These are phyloP conservation scores for Paecilomyces fulvus DNA, from an alignment of 2,329 filamentous ascomycete genomes.

Conservation along the genomic window DNA sequence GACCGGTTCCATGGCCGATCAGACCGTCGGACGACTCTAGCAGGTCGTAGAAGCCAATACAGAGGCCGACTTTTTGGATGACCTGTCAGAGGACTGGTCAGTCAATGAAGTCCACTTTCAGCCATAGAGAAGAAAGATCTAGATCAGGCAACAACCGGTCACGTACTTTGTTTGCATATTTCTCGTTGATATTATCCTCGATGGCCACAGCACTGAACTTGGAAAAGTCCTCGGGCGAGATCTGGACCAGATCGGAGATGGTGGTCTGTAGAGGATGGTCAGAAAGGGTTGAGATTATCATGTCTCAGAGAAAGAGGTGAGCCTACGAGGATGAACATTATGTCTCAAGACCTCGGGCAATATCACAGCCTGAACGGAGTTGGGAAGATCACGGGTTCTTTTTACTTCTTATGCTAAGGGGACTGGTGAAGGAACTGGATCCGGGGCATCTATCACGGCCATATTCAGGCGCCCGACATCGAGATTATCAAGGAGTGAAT, in stretches of 20 bases:
- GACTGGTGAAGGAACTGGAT: neutral
- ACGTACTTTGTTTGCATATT: slow-evolving; percentile 82
- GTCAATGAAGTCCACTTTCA: neutral
- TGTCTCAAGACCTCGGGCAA: neutral
- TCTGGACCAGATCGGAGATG: slow-evolving; percentile 88
- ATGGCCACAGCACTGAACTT: slow-evolving; percentile 74
- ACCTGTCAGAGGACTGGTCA: slow-evolving; percentile 41
- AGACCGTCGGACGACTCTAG: slow-evolving; percentile 83
- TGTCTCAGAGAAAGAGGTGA: neutral
- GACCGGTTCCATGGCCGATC: slow-evolving; percentile 84
- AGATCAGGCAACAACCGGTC: neutral
- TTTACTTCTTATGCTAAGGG: neutral
- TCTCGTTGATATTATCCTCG: slow-evolving; percentile 93
- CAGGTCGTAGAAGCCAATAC: slow-evolving; percentile 87
- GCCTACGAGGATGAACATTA: slow-evolving; percentile 1
- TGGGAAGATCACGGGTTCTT: neutral
- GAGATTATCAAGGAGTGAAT: neutral
- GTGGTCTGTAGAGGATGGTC: slow-evolving; percentile 54
- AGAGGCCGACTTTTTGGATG: slow-evolving; percentile 89
- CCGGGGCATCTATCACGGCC: neutral
- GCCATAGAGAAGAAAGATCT: neutral
- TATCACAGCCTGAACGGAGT: neutral
- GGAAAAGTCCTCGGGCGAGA: slow-evolving; percentile 78
- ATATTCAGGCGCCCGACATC: neutral
- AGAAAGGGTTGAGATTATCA: neutral